phyloP scores from a whole-genome alignment of 208 protist genomes.

The Angomonas deanei region DNA sequence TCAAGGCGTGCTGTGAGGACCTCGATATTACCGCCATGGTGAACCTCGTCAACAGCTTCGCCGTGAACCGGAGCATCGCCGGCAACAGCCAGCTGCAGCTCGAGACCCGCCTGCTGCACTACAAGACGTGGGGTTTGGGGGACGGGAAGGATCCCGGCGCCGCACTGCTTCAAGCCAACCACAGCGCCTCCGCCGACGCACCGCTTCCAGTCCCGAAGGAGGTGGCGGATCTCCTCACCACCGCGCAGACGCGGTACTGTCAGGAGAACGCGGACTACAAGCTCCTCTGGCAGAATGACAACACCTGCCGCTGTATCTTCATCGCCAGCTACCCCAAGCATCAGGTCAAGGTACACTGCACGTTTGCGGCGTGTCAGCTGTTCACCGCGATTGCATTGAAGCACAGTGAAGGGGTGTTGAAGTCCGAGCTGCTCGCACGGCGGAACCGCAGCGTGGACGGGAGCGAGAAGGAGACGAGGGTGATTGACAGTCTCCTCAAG shows the following conservation, averaged over 20 bases:
- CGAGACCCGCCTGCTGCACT: neutral
- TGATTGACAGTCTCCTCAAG: neutral
- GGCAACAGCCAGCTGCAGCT: neutral
- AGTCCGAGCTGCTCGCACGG: slow-evolving; percentile 30
- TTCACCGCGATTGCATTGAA: slow-evolving; percentile 45
- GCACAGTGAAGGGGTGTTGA: slow-evolving; percentile 15
- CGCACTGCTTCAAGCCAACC: neutral
- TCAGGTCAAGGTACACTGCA: slow-evolving; percentile 24
- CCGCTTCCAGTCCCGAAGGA: neutral
- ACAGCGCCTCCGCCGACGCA: neutral
- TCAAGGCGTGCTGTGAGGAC: neutral
- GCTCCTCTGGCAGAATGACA: slow-evolving; percentile 26
- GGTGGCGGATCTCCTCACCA: neutral
- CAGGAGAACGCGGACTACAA: neutral
- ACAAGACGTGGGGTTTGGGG: neutral
- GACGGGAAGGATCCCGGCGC: neutral
- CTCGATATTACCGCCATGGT: neutral
- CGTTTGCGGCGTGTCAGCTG: slow-evolving; percentile 27
- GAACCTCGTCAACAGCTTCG: neutral
- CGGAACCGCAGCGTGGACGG: slow-evolving; percentile 18
- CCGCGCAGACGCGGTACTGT: neutral
- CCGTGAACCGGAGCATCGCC: neutral
- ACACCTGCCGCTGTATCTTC: slow-evolving; percentile 17
- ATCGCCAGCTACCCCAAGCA: slow-evolving; percentile 23
- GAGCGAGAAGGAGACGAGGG: neutral